phyloP scores from a whole-genome alignment of 805 yeast species.

The Metschnikowia corniflorae region DNA sequence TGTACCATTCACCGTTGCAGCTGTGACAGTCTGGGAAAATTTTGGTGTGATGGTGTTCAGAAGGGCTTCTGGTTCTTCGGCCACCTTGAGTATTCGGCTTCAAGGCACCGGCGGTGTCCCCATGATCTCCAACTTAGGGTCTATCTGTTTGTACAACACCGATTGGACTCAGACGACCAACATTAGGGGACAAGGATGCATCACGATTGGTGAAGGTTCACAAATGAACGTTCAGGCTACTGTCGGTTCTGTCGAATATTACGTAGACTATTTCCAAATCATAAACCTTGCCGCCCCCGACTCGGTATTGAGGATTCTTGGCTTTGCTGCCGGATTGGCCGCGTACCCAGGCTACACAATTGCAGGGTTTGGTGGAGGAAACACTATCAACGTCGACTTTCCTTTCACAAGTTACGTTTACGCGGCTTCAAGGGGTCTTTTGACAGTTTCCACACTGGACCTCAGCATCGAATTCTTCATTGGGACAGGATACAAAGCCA shows the following conservation, averaged over 20 bases:
- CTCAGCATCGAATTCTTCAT: slow-evolving; percentile 4
- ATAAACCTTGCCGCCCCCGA: slow-evolving; percentile 4
- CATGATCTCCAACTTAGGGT: slow-evolving; percentile 23
- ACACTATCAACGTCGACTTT: slow-evolving; percentile 5
- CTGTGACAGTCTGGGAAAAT: slow-evolving; percentile 6
- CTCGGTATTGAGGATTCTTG: slow-evolving; percentile 3
- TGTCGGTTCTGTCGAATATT: neutral
- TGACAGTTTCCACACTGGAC: slow-evolving; percentile 3
- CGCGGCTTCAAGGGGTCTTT: slow-evolving; percentile 7
- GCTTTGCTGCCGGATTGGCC: slow-evolving; percentile 1
- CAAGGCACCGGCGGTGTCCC: neutral
- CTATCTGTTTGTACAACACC: slow-evolving; percentile 25
- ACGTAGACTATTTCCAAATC: slow-evolving; percentile 1
- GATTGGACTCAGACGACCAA: slow-evolving; percentile 21
- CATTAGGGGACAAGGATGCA: slow-evolving; percentile 26
- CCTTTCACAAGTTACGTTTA: slow-evolving; percentile 6
- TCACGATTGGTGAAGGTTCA: slow-evolving; percentile 2
- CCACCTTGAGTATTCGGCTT: neutral
- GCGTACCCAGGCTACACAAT: slow-evolving; percentile 5
- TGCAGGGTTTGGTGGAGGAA: slow-evolving; percentile 13
- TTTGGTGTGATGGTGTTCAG: slow-evolving; percentile 11
- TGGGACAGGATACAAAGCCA: slow-evolving; percentile 6
- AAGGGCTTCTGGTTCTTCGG: neutral
- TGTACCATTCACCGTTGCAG: slow-evolving; percentile 4
- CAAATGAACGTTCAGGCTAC: slow-evolving; percentile 3